Conservation (phyloP, 2,329 filamentous ascomycete genomes). For the Sporothrix pseudoabietina region DNA sequence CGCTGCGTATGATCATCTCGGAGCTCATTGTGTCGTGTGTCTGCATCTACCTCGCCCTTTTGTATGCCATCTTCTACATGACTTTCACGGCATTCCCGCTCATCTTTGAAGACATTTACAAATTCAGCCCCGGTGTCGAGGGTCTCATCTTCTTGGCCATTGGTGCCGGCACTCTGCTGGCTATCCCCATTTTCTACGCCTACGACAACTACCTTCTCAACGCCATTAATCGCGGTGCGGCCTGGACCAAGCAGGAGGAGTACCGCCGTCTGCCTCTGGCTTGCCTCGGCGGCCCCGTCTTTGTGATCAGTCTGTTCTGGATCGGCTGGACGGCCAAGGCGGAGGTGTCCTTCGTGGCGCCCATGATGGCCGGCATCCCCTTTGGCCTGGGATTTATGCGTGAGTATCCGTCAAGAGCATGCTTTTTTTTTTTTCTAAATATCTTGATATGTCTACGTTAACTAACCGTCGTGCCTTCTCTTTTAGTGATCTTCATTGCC, state of each 20-base stretch:
- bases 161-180: conserved; percentile 61
- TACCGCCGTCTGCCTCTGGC: conserved; percentile 71
- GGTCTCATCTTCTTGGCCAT: conserved; percentile 72
- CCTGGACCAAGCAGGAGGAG: conserved; percentile 66
- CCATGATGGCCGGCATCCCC: conserved; percentile 61
- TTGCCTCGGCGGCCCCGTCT: conserved; percentile 68
- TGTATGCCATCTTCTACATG: conserved; percentile 69
- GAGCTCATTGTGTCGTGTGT: conserved; percentile 74
- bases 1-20: conserved; percentile 69
- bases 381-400: conserved; percentile 65
- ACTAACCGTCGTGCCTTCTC: neutral
- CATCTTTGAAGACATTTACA: conserved; percentile 67
- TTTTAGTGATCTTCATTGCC: conserved; percentile 58
- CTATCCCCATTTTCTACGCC: conserved; percentile 62
- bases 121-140: conserved; percentile 63
- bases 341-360: conserved; percentile 55
- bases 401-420: conserved; percentile 5
- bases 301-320: conserved; percentile 60
- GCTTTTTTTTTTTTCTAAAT: neutral
- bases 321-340: conserved; percentile 60
- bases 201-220: conserved; percentile 64
- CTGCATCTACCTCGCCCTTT: conserved; percentile 70
- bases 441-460: neutral
- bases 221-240: conserved; percentile 51
- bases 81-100: conserved; percentile 75